Evolutionary conservation across 768 basidiomycete genomes (phyloP), one percentile per base, ranked within the genome.

Genomic region (Tricholoma matsutake): DNA sequence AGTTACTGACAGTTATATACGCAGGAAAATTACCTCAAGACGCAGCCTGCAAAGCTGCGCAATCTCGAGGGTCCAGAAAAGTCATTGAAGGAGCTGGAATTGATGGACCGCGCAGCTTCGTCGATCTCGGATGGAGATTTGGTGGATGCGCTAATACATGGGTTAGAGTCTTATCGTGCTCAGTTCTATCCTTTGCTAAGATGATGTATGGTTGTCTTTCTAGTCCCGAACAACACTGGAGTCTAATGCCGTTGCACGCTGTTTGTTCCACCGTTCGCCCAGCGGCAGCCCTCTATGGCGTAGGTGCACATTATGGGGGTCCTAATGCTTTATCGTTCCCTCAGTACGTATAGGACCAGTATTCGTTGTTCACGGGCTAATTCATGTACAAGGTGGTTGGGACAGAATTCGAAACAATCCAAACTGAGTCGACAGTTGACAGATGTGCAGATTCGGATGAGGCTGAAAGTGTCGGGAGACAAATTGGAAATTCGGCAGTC

Each of bases 161-260:
- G 95, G 96, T 94, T 67, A 39, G 77, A 69, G 47, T 32, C 41
- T 58, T 37, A 55, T n/a, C n/a, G 45, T 61, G 13, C 14, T 43
- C 31, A 6, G 34, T 6, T 45, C 56, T 54, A 64, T 52, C 32
- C 31, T 22, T 29, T 34, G 20, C 28, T 60, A 29, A 54, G 55
- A 58, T 56, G 47, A 28, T n/a, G 28, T 22, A 61, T 60, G 8
- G 31, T 6, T n/a, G 13, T 13, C 11, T 10, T 62, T 16, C 63
- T n/a, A 96, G 95, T 13, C 83, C 91, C 0, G 92, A 98, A 71
- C 96, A 98, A 68, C 95, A 98, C 65, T 99, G 97, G 97, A 81
- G 88, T 10, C 76, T 99, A 59, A 92, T 99, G 86, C 97, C 97
- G 0, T 72, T 94, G 0, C 97, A 99, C 70, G 95, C 94, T 0